phyloP scores from a whole-genome alignment of 164 flowering plant species.

The Chloranthus sessilifolius region DNA sequence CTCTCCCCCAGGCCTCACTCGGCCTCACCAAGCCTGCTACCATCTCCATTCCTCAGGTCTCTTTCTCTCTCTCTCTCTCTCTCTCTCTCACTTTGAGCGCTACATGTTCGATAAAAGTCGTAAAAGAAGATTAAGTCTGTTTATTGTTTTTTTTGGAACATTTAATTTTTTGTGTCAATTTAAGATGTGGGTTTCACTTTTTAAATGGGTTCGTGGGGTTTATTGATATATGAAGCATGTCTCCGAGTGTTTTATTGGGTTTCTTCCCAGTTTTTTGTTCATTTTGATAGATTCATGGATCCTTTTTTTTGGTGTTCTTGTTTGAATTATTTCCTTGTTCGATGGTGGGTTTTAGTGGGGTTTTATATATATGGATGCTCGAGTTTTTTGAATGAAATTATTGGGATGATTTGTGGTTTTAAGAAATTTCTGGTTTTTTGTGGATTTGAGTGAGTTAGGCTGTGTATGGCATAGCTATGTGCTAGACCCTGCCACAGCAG shows the following conservation, averaged over 20 bases:
- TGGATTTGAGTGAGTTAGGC: too few relatives aligned
- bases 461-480: too few relatives aligned
- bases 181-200: neutral
- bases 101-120: neutral
- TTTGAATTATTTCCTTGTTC: neutral
- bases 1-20: slow-evolving; percentile 30
- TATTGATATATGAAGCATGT: neutral
- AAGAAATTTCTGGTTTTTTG: neutral
- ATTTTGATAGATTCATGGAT: neutral
- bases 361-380: too few relatives aligned
- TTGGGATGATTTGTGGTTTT: neutral
- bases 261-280: neutral
- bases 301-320: neutral
- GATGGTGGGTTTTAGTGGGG: too few relatives aligned
- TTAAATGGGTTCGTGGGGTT: neutral
- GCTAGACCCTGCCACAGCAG: too few relatives aligned
- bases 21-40: slow-evolving; percentile 42
- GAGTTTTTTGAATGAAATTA: neutral
- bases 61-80: slow-evolving; percentile 1
- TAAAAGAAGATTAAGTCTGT: neutral
- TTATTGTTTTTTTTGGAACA: neutral
- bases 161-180: neutral
- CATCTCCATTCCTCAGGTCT: slow-evolving; percentile 30
- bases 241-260: neutral
- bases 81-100: neutral